Evolutionary conservation across 148 eudicot genomes (phyloP), one percentile per base, ranked within the genome.

Genomic region (Fagopyrum homotropicum): DNA sequence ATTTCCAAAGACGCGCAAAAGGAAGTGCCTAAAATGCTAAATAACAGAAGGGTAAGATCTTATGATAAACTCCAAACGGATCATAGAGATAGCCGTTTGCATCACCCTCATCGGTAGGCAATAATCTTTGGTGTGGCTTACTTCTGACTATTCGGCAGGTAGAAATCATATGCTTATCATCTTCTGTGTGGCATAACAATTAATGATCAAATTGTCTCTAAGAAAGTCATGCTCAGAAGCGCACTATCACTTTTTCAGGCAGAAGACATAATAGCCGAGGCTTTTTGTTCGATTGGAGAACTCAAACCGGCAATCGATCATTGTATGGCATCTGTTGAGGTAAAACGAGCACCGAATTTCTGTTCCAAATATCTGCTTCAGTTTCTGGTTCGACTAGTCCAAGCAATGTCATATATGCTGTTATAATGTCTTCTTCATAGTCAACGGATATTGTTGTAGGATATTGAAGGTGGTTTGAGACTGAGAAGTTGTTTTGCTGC

Each of bases 251-350:
- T 55, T 76, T 80, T 77, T 76, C 79, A 93, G 98, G 90, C 85
- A 74, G 91, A 93, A 77, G 98, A 93, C 78, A 79, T 79, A 73
- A 77, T 94, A 68, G 97, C 98, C 5, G 88, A 86, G 80, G 91
- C 88, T 43, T 86, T 82, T 78, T 89, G 93, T 82, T 82, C 85
- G 73, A 73, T 77, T 64, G 95, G 95, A 80, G 82, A 91, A 54
- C 69, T 85, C 72, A 84, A 81, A 79, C 77, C 47, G 43, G 93
- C 97, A 79, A 59, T 82, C 73, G 76, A 84, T 72, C 98, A 88
- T 80, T 94, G 95, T 79, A 75, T 78, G 80, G 80, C 82, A 76
- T 94, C 98, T 55, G 75, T 91, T 72, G 45, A 89, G 93, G 98
- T 88, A 81, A 52, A 45, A 45, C 0, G 26, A 45, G 30, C 48